These are phyloP conservation scores for Tricholoma flavovirens DNA, from an alignment of 768 basidiomycete genomes.

Conservation along the genomic window DNA sequence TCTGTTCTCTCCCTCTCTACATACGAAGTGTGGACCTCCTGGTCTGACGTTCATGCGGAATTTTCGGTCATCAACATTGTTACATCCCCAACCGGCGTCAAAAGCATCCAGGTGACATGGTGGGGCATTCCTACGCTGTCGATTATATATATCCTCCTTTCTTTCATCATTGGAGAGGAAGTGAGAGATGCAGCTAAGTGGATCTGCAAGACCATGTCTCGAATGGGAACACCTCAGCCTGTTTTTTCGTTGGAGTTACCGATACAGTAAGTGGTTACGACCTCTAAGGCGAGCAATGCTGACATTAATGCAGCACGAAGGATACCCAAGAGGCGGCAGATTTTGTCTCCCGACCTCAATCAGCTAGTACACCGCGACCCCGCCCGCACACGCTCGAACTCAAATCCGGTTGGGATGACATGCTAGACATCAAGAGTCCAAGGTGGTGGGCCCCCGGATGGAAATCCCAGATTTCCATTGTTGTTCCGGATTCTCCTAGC, in stretches of 20 bases:
- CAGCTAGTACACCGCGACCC: constrained; percentile 15
- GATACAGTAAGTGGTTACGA: constrained; percentile 15
- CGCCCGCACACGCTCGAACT: constrained; percentile 29
- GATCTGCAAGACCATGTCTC: constrained; percentile 17
- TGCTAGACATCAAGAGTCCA: constrained; percentile 30
- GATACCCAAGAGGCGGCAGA: constrained; percentile 2
- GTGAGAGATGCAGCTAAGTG: constrained; percentile 29
- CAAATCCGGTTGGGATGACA: constrained; percentile 49
- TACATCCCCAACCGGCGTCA: constrained; percentile 17
- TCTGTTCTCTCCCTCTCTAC: constrained; percentile 29
- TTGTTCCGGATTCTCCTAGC: constrained; percentile 16
- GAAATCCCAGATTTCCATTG: constrained; percentile 16
- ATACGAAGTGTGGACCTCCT: constrained; percentile 37
- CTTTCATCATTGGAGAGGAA: constrained; percentile 34
- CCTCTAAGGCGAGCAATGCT: not conserved
- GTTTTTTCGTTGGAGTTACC: constrained; percentile 14
- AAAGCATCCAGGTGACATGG: constrained; percentile 29
- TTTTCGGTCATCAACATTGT: constrained; percentile 33
- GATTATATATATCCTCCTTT: constrained; percentile 31
- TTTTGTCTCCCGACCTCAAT: constrained; percentile 15
- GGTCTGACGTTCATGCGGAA: constrained; percentile 40
- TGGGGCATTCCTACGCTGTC: constrained; percentile 37
- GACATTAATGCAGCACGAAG: not conserved
- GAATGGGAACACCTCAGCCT: constrained; percentile 5
- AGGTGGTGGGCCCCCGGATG: constrained; percentile 15